phyloP scores from a whole-genome alignment of 2,329 filamentous ascomycete genomes.

The Fusarium armeniacum region DNA sequence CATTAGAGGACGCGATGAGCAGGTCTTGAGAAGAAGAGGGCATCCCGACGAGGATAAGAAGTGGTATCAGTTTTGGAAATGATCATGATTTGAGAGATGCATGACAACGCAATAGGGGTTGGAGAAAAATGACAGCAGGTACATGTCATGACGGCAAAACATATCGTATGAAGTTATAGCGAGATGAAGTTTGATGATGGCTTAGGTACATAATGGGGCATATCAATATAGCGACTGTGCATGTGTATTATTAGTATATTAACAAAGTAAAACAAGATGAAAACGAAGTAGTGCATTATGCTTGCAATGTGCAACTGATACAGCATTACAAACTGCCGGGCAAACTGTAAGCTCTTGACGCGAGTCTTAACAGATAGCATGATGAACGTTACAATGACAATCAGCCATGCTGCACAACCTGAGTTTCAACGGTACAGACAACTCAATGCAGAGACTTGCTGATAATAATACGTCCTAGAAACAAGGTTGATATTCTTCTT shows the following conservation, averaged over 20 bases:
- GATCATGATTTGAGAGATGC: slow-evolving; percentile 11
- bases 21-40: slow-evolving; percentile 58
- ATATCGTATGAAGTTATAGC: slow-evolving; percentile 8
- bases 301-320: not conserved
- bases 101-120: not conserved
- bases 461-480: not conserved
- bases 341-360: not conserved
- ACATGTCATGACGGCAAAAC: slow-evolving; percentile 20
- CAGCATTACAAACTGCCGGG: no score
- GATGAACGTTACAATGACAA: not conserved
- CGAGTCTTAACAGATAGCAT: no score
- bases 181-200: slow-evolving; percentile 21
- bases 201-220: slow-evolving; percentile 25
- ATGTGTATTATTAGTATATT: slow-evolving; percentile 21
- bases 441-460: not conserved
- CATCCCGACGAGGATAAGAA: slow-evolving; percentile 53
- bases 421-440: not conserved
- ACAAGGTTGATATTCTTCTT: not conserved
- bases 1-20: slow-evolving; percentile 74
- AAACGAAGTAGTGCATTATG: slow-evolving; percentile 4
- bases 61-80: slow-evolving; percentile 74
- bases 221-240: slow-evolving; percentile 23
- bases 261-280: slow-evolving; percentile 26
- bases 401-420: not conserved
- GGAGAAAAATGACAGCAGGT: slow-evolving; percentile 4